Evolutionary conservation across 2,329 filamentous ascomycete species (phyloP), one percentile per base, ranked within the genome.

Genomic region (Pseudocercospora crystallina): DNA sequence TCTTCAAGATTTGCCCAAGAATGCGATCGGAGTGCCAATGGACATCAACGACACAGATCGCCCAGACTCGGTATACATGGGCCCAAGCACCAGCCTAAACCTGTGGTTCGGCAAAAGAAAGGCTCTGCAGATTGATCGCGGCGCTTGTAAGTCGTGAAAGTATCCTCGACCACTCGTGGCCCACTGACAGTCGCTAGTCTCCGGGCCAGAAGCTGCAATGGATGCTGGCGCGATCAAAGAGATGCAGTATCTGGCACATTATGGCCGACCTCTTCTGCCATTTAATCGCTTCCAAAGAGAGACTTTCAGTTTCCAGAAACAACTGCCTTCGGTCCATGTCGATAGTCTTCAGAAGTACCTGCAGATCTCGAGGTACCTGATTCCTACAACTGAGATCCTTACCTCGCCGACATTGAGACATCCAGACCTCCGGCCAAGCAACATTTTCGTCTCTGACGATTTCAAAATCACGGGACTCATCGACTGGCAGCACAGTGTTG

Each of bases 401-500:
- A 51, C 35, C 5, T 51, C 48, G 11, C 50, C 60, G 14, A 32
- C 38, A n/a, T n/a, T 59, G 10, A 48, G 60, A 33, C 53, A 54
- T 49, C 58, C 57, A 14, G 58, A 60, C 44, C 54, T 69, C n/a
- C 56, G 62, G 35, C 65, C 66, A 1, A 62, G 60, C 51, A 71
- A 68, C 49, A 63, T 70, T 15, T 68, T 69, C 41, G 51, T 68
- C 9, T 65, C 60, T 32, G 55, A 65, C 5, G 49, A 65, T 29
- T 59, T 60, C 59, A 32, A 47, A 7, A 57, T 60, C 13, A 60
- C 56, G 4, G 41, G 26, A 53, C 52, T 75, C 1, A 72, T 75
- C 32, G 71, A 76, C 51, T 75, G 71, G 72, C 71, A 75, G 56
- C 64, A 74, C 54, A 60, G 60, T 34, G 38, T 62, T 2, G 57